Percentiles rank a stretch among this genome's conserved stretches.
These are phyloP conservation scores for Debaryomyces hansenii DNA, from an alignment of 805 yeast species.

Conservation along the genomic window DNA sequence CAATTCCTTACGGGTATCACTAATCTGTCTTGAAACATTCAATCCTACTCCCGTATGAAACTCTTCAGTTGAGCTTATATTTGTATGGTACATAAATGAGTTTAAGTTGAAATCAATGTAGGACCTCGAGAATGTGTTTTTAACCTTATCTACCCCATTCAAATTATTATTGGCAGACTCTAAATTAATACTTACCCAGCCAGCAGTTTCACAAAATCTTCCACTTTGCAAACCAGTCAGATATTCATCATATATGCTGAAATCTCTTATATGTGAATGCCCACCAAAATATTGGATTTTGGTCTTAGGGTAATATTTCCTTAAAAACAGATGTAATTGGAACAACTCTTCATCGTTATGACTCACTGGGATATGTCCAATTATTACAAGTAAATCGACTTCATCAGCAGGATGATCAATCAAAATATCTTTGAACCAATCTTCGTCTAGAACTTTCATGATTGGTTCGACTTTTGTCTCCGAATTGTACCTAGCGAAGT, in stretches of 20 bases:
- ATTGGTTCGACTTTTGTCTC: slow-evolving; percentile 67
- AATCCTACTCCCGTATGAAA: slow-evolving; percentile 61
- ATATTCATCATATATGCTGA: slow-evolving; percentile 59
- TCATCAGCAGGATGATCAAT: slow-evolving; percentile 27
- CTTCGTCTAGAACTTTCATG: slow-evolving; percentile 48
- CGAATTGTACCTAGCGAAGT: slow-evolving; percentile 62
- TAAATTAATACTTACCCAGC: slow-evolving; percentile 66
- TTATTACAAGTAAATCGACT: slow-evolving; percentile 67
- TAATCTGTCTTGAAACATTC: slow-evolving; percentile 45
- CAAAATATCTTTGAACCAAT: slow-evolving; percentile 63
- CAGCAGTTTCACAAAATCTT: slow-evolving; percentile 89
- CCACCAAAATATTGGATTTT: slow-evolving; percentile 90
- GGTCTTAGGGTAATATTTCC: slow-evolving; percentile 58
- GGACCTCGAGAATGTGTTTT: slow-evolving; percentile 47
- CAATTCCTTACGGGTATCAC: slow-evolving; percentile 44
- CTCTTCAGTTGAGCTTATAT: slow-evolving; percentile 17
- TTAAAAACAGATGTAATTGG: slow-evolving; percentile 47
- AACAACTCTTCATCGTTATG: slow-evolving; percentile 56
- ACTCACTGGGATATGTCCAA: slow-evolving; percentile 72
- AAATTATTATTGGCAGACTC: slow-evolving; percentile 13
- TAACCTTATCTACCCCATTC: slow-evolving; percentile 3
- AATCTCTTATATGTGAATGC: slow-evolving; percentile 90
- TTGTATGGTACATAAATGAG: slow-evolving; percentile 68
- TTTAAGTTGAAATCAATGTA: slow-evolving; percentile 81
- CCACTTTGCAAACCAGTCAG: slow-evolving; percentile 90